Evolutionary conservation across 257 asterid species (phyloP).

Genomic region (Craterostigma plantagineum): DNA sequence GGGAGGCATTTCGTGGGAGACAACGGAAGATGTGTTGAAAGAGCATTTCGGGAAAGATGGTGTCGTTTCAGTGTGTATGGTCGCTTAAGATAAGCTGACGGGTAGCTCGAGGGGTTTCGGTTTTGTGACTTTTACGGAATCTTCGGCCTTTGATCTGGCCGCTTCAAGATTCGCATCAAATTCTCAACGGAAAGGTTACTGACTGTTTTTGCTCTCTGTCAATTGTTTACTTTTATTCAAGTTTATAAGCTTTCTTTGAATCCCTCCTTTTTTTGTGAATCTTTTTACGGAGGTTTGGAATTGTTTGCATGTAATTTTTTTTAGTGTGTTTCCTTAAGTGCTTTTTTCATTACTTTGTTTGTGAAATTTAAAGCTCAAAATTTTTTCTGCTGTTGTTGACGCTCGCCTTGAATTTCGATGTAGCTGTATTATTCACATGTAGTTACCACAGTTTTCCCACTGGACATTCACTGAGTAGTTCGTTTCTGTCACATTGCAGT

Average conservation of each 20-base stretch:
- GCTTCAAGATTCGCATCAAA: conserved; percentile 51
- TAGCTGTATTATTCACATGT: no score
- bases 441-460: no score
- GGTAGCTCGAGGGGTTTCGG: conserved; percentile 83
- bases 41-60: conserved; percentile 60
- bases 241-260: conserved; percentile 8
- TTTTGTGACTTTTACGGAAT: conserved; percentile 59
- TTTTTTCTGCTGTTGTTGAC: no score
- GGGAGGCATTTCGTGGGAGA: conserved; percentile 82
- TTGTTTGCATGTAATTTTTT: neutral
- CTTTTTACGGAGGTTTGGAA: no score
- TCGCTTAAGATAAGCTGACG: conserved; percentile 42
- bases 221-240: neutral
- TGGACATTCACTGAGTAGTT: no score
- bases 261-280: neutral
- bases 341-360: neutral
- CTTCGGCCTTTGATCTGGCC: conserved; percentile 54
- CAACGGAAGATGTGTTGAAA: conserved; percentile 44
- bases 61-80: conserved; percentile 31
- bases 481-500: no score
- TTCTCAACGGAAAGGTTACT: conserved; percentile 63
- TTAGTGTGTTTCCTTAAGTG: neutral
- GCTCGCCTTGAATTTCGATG: no score
- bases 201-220: neutral
- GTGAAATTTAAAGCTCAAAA: no score